These are phyloP conservation scores for Ophiocordyceps camponoti-floridani DNA, from an alignment of 2,329 filamentous ascomycete species.

Conservation along the genomic window DNA sequence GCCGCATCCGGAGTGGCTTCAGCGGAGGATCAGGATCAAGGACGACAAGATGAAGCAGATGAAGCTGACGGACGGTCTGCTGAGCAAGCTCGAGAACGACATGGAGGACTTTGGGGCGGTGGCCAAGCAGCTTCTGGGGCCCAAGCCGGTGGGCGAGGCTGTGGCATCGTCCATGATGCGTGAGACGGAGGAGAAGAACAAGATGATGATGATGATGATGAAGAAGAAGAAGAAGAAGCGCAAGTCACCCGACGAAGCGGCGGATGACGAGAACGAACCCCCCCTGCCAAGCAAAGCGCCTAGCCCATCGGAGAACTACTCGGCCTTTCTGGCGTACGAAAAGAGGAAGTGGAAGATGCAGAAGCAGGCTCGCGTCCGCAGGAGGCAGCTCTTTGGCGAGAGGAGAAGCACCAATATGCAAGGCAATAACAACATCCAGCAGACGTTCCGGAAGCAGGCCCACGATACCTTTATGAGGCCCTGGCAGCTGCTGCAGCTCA, in stretches of 20 bases:
- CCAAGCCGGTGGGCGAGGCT: constrained; percentile 36
- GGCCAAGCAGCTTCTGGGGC: constrained; percentile 41
- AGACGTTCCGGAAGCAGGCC: constrained; percentile 77
- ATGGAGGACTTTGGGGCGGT: constrained; percentile 58
- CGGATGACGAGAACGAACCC: constrained; percentile 50
- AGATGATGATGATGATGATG: constrained; percentile 21
- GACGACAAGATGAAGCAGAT: constrained; percentile 97
- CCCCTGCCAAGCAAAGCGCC: constrained; percentile 79
- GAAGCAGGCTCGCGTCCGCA: constrained; percentile 68
- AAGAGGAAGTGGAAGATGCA: constrained; percentile 99
- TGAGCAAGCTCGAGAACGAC: constrained; percentile 49
- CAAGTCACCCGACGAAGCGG: constrained; percentile 48
- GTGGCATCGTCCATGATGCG: constrained; percentile 22
- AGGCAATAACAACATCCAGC: constrained; percentile 43
- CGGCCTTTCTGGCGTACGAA: constrained; percentile 78
- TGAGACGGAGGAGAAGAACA: no score
- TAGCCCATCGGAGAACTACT: constrained; percentile 68
- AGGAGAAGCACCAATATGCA: constrained; percentile 31
- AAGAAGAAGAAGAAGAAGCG: constrained; percentile 49
- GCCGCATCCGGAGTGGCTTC: constrained; percentile 89
- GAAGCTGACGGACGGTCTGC: constrained; percentile 81
- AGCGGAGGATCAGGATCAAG: constrained; percentile 81
- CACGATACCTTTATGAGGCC: constrained; percentile 79
- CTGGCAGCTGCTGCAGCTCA: constrained; percentile 86
- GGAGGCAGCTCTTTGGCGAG: constrained; percentile 87